Percentiles rank a stretch among this genome's conserved stretches.
phyloP scores from a whole-genome alignment of 768 basidiomycete species.

The Jaapia argillacea region DNA sequence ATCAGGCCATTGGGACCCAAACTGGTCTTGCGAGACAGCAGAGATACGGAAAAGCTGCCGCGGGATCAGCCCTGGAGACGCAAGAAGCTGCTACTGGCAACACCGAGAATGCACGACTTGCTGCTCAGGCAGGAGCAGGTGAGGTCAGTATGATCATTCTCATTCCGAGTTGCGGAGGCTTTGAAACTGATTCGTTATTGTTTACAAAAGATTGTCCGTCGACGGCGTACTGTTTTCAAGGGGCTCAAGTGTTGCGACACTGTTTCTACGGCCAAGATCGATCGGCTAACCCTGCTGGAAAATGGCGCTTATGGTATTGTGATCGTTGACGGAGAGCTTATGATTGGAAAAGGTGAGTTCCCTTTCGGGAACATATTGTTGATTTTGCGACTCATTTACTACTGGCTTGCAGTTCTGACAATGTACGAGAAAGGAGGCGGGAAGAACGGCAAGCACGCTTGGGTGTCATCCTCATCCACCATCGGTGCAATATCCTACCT shows the following conservation, averaged over 20 bases:
- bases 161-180: not conserved
- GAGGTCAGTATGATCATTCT: not conserved
- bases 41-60: too few species aligned
- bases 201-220: not conserved
- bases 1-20: not conserved
- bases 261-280: not conserved
- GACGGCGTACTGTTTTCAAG: not conserved
- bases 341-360: not conserved
- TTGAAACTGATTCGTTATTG: not conserved
- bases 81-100: not conserved
- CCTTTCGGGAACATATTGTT: not conserved
- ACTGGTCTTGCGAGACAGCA: not conserved
- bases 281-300: not conserved
- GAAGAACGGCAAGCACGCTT: not conserved
- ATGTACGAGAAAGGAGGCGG: conserved; percentile 1
- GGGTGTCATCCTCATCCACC: not conserved
- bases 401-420: not conserved
- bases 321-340: not conserved
- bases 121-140: not conserved
- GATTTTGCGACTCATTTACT: not conserved
- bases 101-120: not conserved
- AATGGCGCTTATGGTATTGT: not conserved
- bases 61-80: not conserved
- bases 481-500: conserved; percentile 1
- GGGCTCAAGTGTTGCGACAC: not conserved